Evolutionary conservation across 495 filamentous ascomycete species (phyloP).

Genomic region (Lasiosphaeris hirsuta): DNA sequence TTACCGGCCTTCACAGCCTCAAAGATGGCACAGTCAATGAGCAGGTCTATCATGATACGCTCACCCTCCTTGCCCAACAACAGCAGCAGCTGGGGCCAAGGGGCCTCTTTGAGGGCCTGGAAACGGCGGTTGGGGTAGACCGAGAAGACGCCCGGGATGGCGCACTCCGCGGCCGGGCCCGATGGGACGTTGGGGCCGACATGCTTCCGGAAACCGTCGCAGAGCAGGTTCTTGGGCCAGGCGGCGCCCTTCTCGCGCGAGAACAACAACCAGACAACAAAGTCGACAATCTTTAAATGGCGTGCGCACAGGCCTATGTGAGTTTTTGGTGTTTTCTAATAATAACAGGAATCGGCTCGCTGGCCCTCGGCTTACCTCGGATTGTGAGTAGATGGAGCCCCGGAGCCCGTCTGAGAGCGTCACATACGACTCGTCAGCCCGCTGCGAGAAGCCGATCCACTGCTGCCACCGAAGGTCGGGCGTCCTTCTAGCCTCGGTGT

Average conservation of each 20-base stretch:
- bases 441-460: conserved; percentile 67
- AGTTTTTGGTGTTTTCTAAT: conserved; percentile 1
- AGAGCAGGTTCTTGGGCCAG: conserved; percentile 70
- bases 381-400: conserved; percentile 46
- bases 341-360: background rate
- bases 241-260: conserved; percentile 46
- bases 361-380: conserved; percentile 51
- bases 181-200: conserved; percentile 17
- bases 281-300: conserved; percentile 69
- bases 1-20: conserved; percentile 52
- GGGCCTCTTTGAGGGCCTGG: conserved; percentile 58
- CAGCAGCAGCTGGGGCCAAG: conserved; percentile 69
- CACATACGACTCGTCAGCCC: conserved; percentile 46
- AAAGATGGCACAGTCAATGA: conserved; percentile 80
- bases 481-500: conserved; percentile 29
- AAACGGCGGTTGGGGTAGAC: conserved; percentile 68
- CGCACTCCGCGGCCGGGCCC: background rate
- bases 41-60: conserved; percentile 72
- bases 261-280: conserved; percentile 74
- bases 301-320: background rate
- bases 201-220: conserved; percentile 64
- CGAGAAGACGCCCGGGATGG: conserved; percentile 50
- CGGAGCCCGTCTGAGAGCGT: conserved; percentile 47
- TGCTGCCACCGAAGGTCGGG: conserved; percentile 49
- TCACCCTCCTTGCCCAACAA: conserved; percentile 76